Conservation (phyloP, 345 rosid species). For the Adansonia digitata region DNA sequence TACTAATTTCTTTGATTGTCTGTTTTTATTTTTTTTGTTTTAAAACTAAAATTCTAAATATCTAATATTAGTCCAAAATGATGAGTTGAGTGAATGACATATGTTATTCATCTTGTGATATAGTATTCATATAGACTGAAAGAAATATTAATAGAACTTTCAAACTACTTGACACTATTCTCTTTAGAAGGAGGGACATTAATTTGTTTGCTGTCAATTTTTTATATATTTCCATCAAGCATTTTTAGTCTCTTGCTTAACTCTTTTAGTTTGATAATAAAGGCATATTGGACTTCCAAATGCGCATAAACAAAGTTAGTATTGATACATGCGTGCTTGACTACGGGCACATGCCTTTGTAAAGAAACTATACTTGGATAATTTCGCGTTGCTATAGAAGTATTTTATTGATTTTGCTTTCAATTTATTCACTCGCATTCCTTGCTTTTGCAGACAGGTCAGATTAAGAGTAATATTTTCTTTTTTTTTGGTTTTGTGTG, state of each 20-base stretch:
- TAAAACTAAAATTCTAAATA: not conserved
- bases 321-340: not conserved
- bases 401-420: not conserved
- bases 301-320: not conserved
- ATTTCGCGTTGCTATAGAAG: not conserved
- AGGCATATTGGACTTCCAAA: not conserved
- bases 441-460: conserved; percentile 63
- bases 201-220: conserved; percentile 13
- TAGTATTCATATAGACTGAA: conserved; percentile 73
- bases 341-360: not conserved
- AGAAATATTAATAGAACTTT: conserved; percentile 71
- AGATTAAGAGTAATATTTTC: conserved; percentile 71
- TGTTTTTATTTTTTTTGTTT: not conserved
- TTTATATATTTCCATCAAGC: not conserved
- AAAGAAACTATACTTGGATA: not conserved
- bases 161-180: conserved; percentile 65
- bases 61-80: not conserved
- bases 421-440: conserved; percentile 17
- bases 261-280: conserved; percentile 3
- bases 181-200: conserved; percentile 84
- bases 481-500: conserved; percentile 90
- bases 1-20: not conserved
- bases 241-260: not conserved
- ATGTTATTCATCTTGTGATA: conserved; percentile 31
- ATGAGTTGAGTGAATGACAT: conserved; percentile 1